Evolutionary conservation across 202 grass and related monocot genomes (phyloP), one percentile per base, ranked within the genome.

Genomic region (Eragrostis tef): DNA sequence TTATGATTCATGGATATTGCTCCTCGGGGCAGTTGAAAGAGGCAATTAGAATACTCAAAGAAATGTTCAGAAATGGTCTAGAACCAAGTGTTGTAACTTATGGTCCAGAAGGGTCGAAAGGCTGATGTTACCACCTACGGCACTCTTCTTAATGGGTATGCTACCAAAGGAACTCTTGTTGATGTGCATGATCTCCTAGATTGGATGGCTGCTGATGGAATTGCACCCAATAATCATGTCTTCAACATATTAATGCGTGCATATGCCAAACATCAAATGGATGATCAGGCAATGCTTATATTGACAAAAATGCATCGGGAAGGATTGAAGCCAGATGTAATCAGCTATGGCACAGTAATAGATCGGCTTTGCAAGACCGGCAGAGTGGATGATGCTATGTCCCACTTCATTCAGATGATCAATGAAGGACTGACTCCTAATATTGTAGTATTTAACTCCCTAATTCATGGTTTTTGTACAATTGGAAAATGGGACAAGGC

Each of bases 381-480:
- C 15, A 68, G 65, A 24, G 11, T 82, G 41, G 49, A 67, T 41
- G 22, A 82, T 45, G 85, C 78, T 20, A 39, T 67, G 49, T 43
- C 61, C 2, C 15, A 69, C 31, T 62, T 69, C 42, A n/a, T 77
- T 27, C 63, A 87, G 61, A 82, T 87, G 85, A 62, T 17, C 15
- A 13, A 7, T 26, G 74, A 77, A 53, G 70, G 78, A 31, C 45
- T 77, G 16, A 10, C 48, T 13, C 71, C 79, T 31, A 15, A 71
- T 1, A 31, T 1, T 6, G 24, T 70, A 29, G 64, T 77, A 9
- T 87, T 77, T 53, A 82, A 16, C 52, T 31, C 43, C 43, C 59
- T 87, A 42, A 82, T 87, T 61, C 34, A 67, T 51, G 69, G 80
- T 47, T 67, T 67, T 61, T 89, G 47, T 50, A 79, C 64, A n/a